phyloP scores from a whole-genome alignment of 352 stramenopile genomes.

The Pythium myriotylum region DNA sequence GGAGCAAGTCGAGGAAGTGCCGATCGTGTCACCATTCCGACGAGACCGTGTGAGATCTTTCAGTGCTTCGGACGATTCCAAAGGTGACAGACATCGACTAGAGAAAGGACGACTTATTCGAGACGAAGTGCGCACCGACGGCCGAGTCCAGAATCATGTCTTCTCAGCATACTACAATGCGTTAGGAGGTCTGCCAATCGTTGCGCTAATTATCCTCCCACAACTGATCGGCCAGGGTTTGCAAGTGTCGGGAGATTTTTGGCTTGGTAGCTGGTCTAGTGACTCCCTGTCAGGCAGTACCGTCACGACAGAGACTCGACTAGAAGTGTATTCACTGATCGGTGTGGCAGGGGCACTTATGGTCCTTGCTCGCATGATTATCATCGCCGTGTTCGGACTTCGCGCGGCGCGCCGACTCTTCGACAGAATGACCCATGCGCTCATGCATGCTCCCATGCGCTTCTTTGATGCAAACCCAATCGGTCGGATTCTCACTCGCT shows the following conservation, averaged over 20 bases:
- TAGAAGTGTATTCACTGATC: slow-evolving; percentile 49
- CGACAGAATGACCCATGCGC: slow-evolving; percentile 76
- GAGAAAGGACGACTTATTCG: background rate
- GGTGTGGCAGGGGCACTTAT: slow-evolving; percentile 62
- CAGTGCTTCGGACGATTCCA: too few relatives aligned
- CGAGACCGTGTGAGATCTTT: too few relatives aligned
- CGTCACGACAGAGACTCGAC: slow-evolving; percentile 5
- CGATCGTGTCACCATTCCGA: too few relatives aligned
- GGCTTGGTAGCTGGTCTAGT: background rate
- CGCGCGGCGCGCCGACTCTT: slow-evolving; percentile 74
- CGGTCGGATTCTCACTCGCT: slow-evolving; percentile 90
- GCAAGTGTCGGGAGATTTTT: background rate
- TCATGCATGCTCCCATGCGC: too few relatives aligned
- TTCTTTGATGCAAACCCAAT: too few relatives aligned
- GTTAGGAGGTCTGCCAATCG: slow-evolving; percentile 25
- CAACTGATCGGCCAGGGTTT: background rate
- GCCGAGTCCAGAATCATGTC: background rate
- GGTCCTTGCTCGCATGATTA: slow-evolving; percentile 57
- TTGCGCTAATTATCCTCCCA: background rate
- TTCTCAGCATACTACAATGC: slow-evolving; percentile 6
- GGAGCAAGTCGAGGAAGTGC: too few relatives aligned
- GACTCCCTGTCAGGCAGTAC: too few relatives aligned
- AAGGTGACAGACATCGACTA: slow-evolving; percentile 38
- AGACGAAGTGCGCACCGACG: background rate
- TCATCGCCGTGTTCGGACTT: slow-evolving; percentile 52